These are phyloP conservation scores for Solanum aculeatissimum DNA, from an alignment of 305 asterid genomes.

Conservation along the genomic window DNA sequence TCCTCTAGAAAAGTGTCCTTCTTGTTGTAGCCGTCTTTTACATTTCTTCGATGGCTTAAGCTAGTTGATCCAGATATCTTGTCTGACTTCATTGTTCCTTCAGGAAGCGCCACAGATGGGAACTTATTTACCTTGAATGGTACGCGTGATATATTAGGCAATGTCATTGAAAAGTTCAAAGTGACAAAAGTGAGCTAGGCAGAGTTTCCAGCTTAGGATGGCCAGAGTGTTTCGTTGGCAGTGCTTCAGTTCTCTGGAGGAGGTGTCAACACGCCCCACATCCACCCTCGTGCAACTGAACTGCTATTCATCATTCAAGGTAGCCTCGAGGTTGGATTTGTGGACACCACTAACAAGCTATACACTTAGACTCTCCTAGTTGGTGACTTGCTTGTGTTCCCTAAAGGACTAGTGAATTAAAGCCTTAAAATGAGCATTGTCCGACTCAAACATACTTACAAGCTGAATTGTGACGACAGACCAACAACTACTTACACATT, in stretches of 20 bases:
- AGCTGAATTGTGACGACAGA: background rate
- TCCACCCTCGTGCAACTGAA: background rate
- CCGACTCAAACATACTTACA: too few species aligned
- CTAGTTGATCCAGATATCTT: background rate
- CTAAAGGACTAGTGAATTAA: background rate
- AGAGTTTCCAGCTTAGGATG: background rate
- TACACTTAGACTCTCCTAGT: background rate
- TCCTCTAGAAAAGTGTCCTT: background rate
- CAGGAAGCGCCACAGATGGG: background rate
- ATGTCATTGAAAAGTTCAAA: background rate
- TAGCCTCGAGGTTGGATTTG: background rate
- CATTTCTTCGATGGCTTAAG: conserved; percentile 3
- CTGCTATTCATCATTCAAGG: background rate
- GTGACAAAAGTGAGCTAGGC: background rate
- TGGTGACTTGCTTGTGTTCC: background rate
- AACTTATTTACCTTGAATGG: background rate
- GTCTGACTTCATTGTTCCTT: background rate
- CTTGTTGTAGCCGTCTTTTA: background rate
- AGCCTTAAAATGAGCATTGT: background rate
- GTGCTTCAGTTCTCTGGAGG: background rate
- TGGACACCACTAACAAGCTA: background rate
- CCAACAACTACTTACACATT: background rate
- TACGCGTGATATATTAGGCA: background rate
- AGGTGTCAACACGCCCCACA: background rate
- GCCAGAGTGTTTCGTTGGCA: background rate